A percentile compares a stretch with the other conserved stretches of the same genome.
phyloP scores from a whole-genome alignment of 1,139 yeast genomes.

The Sugiyamaella grinbergsii region DNA sequence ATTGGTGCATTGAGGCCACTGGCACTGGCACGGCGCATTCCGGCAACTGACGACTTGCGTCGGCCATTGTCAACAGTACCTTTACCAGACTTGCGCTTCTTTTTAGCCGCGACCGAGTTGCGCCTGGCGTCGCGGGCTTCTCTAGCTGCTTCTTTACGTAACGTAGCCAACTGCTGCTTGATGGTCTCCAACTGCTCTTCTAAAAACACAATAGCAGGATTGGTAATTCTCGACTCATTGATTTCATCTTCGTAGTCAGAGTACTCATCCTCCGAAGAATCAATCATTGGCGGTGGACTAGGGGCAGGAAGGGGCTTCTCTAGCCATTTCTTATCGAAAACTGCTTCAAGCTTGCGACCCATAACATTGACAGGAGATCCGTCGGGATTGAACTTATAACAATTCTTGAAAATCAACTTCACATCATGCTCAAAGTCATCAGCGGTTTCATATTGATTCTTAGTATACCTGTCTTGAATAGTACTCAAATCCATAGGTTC shows the following conservation, averaged over 20 bases:
- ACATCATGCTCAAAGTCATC: conserved; percentile 86
- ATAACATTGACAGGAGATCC: conserved; percentile 93
- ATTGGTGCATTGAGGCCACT: conserved; percentile 33
- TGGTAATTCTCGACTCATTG: conserved; percentile 67
- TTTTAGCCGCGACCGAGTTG: conserved; percentile 30
- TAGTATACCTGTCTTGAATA: conserved; percentile 72
- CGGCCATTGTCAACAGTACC: conserved; percentile 17
- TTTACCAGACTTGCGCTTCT: conserved; percentile 27
- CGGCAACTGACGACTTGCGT: conserved; percentile 7
- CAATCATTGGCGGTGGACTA: conserved; percentile 53
- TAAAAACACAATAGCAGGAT: conserved; percentile 85
- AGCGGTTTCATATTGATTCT: conserved; percentile 85
- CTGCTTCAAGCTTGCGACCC: conserved; percentile 88
- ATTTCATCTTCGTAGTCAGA: conserved; percentile 65
- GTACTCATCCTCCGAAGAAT: conserved; percentile 46
- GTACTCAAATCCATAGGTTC: conserved; percentile 96
- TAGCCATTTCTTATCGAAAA: conserved; percentile 86
- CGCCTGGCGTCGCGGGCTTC: conserved; percentile 47
- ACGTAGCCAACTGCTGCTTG: conserved; percentile 78
- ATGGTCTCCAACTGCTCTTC: conserved; percentile 84
- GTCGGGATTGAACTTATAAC: conserved; percentile 91
- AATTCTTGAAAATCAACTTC: conserved; percentile 79
- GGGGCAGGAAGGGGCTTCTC: conserved; percentile 81
- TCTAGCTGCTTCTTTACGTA: conserved; percentile 72
- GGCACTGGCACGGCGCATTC: conserved; percentile 22